Evolutionary conservation across 2,329 filamentous ascomycete species (phyloP).

Genomic region (Sordariomycetes sp.): DNA sequence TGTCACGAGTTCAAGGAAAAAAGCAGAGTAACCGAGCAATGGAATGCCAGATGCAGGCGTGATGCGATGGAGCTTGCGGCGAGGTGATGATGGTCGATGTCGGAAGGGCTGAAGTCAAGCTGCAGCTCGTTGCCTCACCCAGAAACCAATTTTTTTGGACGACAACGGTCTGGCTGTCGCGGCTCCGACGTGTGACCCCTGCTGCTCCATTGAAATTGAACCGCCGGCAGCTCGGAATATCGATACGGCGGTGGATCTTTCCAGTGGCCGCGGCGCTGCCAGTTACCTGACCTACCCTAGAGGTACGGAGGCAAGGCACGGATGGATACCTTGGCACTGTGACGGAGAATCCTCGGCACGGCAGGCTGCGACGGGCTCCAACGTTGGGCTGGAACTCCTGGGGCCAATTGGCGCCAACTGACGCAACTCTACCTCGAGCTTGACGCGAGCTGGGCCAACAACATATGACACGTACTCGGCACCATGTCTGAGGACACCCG

Average conservation of each 20-base stretch:
- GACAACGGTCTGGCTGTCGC: too few relatives aligned
- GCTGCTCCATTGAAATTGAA: too few relatives aligned
- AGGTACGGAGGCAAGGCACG: neutral
- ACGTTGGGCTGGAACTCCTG: neutral
- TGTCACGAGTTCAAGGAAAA: too few relatives aligned
- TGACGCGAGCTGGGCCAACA: neutral
- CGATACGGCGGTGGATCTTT: constrained; percentile 1
- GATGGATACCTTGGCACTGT: neutral
- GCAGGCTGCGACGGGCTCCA: neutral
- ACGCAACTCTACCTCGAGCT: neutral
- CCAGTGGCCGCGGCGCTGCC: too few relatives aligned
- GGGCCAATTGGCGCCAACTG: neutral
- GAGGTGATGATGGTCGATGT: neutral
- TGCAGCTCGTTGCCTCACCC: constrained; percentile 4
- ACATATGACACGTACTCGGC: neutral
- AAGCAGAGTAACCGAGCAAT: too few relatives aligned
- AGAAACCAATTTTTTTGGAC: constrained; percentile 7
- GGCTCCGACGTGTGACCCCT: too few relatives aligned
- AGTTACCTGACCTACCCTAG: too few relatives aligned
- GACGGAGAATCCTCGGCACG: neutral
- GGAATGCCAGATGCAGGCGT: too few relatives aligned
- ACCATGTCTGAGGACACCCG: constrained; percentile 55
- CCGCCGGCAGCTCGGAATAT: constrained; percentile 2
- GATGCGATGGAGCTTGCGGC: too few relatives aligned
- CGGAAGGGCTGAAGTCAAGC: neutral